These are phyloP conservation scores for Guyanaporus albipodus DNA, from an alignment of 768 basidiomycete species.

Conservation along the genomic window DNA sequence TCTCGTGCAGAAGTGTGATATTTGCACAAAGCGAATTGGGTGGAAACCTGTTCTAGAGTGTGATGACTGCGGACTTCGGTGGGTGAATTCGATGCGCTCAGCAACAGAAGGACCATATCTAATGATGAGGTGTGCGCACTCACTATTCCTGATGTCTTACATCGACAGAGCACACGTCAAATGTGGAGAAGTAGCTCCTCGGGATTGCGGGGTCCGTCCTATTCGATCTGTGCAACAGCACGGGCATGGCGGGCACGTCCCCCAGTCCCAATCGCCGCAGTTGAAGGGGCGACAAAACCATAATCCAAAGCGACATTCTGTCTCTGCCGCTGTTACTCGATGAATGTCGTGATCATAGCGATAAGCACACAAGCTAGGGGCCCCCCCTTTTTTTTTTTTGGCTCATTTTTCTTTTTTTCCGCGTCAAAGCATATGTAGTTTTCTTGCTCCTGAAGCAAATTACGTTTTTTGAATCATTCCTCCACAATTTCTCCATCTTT, in stretches of 20 bases:
- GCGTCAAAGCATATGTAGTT: conserved; percentile 1
- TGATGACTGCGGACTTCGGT: conserved; percentile 84
- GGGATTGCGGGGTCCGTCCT: conserved; percentile 67
- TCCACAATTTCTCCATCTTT: neutral
- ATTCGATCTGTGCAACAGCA: conserved; percentile 26
- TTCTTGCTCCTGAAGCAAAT: conserved; percentile 7
- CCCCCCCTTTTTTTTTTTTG: neutral
- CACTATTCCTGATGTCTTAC: conserved; percentile 9
- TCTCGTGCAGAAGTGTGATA: conserved; percentile 72
- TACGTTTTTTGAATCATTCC: conserved; percentile 6
- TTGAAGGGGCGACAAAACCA: conserved; percentile 26
- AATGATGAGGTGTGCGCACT: conserved; percentile 9
- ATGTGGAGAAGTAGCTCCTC: conserved; percentile 79
- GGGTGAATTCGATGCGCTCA: conserved; percentile 18
- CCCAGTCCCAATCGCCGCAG: conserved; percentile 22
- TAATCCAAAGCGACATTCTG: conserved; percentile 26
- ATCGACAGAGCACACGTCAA: conserved; percentile 71
- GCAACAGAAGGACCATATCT: conserved; percentile 14
- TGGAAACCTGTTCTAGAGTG: conserved; percentile 85
- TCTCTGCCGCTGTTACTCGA: conserved; percentile 22
- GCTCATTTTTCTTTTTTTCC: conserved; percentile 4
- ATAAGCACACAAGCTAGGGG: conserved; percentile 12
- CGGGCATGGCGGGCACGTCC: conserved; percentile 17
- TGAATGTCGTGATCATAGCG: conserved; percentile 19
- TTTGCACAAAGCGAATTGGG: conserved; percentile 78